Conservation (phyloP, 2,329 filamentous ascomycete species). For the Microcyclospora tardicrescens region DNA sequence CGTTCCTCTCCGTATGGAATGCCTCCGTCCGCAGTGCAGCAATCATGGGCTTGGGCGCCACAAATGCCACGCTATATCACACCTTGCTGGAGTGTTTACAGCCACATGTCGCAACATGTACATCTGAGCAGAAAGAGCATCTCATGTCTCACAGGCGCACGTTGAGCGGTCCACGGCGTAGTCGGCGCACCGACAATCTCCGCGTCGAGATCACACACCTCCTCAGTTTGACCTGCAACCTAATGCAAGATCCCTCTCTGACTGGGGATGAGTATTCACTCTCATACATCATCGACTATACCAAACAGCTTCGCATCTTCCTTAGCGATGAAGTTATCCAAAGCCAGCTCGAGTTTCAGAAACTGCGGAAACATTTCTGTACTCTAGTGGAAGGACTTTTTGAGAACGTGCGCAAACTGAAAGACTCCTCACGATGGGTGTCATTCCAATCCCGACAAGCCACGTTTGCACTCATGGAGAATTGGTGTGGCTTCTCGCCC, state of each 20-base stretch:
- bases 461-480: constrained; percentile 92
- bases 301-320: constrained; percentile 85
- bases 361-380: constrained; percentile 83
- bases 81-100: constrained; percentile 83
- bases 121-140: constrained; percentile 73
- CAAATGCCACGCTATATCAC: constrained; percentile 87
- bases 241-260: constrained; percentile 64
- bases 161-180: constrained; percentile 61
- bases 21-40: constrained; percentile 77
- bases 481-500: constrained; percentile 96
- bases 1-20: constrained; percentile 68
- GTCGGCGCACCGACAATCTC: constrained; percentile 70
- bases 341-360: constrained; percentile 88
- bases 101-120: constrained; percentile 71
- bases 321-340: constrained; percentile 91
- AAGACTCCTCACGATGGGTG: constrained; percentile 85
- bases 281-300: constrained; percentile 75
- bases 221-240: constrained; percentile 85
- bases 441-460: constrained; percentile 94
- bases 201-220: constrained; percentile 93
- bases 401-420: constrained; percentile 74
- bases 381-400: constrained; percentile 87
- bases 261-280: constrained; percentile 74
- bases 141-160: constrained; percentile 66
- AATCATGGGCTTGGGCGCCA: constrained; percentile 81